These are phyloP conservation scores for Taiozyma sp. DNA, from an alignment of 1,139 yeast species.

Conservation along the genomic window DNA sequence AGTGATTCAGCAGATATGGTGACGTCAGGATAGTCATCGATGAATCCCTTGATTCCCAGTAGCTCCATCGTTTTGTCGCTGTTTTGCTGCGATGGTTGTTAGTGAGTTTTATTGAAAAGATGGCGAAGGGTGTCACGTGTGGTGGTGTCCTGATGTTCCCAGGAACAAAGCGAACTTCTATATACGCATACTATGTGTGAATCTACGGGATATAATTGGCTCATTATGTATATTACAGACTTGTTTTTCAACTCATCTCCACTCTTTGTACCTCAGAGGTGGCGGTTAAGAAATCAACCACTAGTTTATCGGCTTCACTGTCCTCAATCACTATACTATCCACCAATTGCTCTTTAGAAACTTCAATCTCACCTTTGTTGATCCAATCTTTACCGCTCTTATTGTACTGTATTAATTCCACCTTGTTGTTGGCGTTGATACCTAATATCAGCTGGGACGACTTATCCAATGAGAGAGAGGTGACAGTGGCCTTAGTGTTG, in stretches of 20 bases:
- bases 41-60: too few species aligned
- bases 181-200: too few species aligned
- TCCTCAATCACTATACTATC: constrained; percentile 13
- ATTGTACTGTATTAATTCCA: constrained; percentile 15
- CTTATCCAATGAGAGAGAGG: constrained; percentile 37
- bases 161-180: too few species aligned
- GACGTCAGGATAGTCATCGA: too few species aligned
- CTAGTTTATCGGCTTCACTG: constrained; percentile 4
- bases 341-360: constrained; percentile 8
- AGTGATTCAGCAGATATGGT: too few species aligned
- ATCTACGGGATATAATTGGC: too few species aligned
- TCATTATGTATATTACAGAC: background rate
- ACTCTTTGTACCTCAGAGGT: constrained; percentile 5
- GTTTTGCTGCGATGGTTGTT: too few species aligned
- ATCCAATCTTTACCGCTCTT: constrained; percentile 17
- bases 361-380: constrained; percentile 5
- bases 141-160: too few species aligned
- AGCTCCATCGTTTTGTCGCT: too few species aligned
- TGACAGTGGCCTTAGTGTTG: constrained; percentile 8
- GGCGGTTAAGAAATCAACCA: constrained; percentile 1
- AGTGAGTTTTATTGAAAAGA: too few species aligned
- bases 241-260: background rate
- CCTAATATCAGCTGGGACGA: constrained; percentile 38
- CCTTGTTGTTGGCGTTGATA: constrained; percentile 8
- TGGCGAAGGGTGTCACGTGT: too few species aligned